Percentiles rank a stretch among this genome's conserved stretches.
Conservation (phyloP, 768 basidiomycete genomes). For the Collybia mongolica region DNA sequence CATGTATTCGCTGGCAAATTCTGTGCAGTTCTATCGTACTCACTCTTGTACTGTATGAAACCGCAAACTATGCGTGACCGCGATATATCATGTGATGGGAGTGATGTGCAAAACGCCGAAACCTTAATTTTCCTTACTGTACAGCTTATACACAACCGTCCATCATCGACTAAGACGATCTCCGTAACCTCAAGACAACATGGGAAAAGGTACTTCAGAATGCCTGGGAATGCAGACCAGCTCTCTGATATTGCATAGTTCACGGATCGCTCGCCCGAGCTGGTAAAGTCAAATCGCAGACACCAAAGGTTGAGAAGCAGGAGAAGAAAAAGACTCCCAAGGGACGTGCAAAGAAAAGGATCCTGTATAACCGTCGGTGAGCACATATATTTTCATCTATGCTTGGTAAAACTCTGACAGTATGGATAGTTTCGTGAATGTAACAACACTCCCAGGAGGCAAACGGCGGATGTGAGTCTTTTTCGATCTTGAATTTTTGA, state of each 20-base stretch:
- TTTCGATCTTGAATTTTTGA: background rate
- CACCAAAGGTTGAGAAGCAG: constrained; percentile 96
- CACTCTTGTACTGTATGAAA: too few species aligned
- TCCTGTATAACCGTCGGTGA: constrained; percentile 91
- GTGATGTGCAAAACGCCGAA: background rate
- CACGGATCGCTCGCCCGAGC: constrained; percentile 99
- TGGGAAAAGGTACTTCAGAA: constrained; percentile 67
- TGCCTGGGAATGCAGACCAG: background rate
- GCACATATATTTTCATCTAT: constrained; percentile 22
- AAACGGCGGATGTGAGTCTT: constrained; percentile 93
- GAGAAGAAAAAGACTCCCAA: constrained; percentile 99
- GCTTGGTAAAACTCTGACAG: background rate
- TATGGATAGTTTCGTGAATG: constrained; percentile 79
- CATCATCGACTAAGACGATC: constrained; percentile 26
- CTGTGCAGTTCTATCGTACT: too few species aligned
- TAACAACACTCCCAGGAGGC: constrained; percentile 85
- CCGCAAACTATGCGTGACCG: too few species aligned
- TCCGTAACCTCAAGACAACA: constrained; percentile 59
- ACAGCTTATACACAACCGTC: constrained; percentile 1
- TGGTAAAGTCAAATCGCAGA: constrained; percentile 98
- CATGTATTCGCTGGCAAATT: too few species aligned
- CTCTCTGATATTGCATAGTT: constrained; percentile 44
- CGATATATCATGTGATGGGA: background rate
- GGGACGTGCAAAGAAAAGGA: constrained; percentile 92
- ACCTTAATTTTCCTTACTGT: constrained; percentile 3